Percentiles rank a stretch among this genome's conserved stretches.
Conservation (phyloP, 805 yeast genomes). For the Ogataea allantospora region DNA sequence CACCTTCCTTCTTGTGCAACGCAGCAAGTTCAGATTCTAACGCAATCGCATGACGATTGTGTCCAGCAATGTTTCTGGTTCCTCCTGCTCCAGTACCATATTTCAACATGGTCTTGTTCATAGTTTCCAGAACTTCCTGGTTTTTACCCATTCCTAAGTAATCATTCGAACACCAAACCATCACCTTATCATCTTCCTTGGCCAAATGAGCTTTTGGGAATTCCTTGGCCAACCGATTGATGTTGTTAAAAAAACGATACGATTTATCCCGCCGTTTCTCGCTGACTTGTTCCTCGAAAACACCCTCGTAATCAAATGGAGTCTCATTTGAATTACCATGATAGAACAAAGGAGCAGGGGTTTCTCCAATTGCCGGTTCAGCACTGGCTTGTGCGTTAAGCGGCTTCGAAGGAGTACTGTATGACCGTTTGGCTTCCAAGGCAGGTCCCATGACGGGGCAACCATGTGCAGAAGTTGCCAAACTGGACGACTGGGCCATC, state of each 20-base stretch:
- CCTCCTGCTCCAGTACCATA: slow-evolving; percentile 99
- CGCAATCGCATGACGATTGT: slow-evolving; percentile 82
- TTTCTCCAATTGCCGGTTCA: slow-evolving; percentile 24
- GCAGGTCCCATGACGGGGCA: slow-evolving; percentile 96
- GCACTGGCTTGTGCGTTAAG: slow-evolving; percentile 44
- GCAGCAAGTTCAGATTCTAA: slow-evolving; percentile 87
- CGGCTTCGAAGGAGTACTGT: slow-evolving; percentile 47
- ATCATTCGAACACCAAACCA: slow-evolving; percentile 99
- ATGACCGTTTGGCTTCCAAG: slow-evolving; percentile 42
- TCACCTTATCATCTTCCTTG: slow-evolving; percentile 74
- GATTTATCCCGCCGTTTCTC: slow-evolving; percentile 85
- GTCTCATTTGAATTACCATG: slow-evolving; percentile 45
- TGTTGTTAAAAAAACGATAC: slow-evolving; percentile 94
- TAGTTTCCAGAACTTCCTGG: slow-evolving; percentile 64
- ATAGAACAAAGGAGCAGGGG: slow-evolving; percentile 30
- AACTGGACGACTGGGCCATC: slow-evolving; percentile 44
- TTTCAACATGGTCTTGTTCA: slow-evolving; percentile 76
- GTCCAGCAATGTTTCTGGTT: slow-evolving; percentile 98
- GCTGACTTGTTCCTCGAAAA: slow-evolving; percentile 62
- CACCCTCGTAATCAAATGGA: slow-evolving; percentile 68
- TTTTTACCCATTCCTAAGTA: slow-evolving; percentile 93
- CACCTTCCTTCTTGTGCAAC: slow-evolving; percentile 91
- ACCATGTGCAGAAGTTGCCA: slow-evolving; percentile 58
- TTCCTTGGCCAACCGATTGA: slow-evolving; percentile 90
- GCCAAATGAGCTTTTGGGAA: slow-evolving; percentile 91